These are phyloP conservation scores for Castanospermum australe DNA, from an alignment of 306 rosid genomes.

Conservation along the genomic window DNA sequence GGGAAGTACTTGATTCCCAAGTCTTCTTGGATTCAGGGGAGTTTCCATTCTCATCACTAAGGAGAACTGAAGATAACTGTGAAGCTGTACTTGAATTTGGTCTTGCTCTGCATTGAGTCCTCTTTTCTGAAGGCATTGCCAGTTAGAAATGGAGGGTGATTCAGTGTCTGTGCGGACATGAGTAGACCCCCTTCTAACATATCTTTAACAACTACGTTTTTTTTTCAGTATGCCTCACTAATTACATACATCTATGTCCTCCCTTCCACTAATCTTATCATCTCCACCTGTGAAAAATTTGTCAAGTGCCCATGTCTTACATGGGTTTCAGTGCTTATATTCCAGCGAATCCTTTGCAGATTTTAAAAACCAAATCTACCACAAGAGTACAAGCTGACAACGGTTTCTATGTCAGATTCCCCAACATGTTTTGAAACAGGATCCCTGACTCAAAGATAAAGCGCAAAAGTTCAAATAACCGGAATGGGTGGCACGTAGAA, in stretches of 20 bases:
- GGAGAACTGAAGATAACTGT: conserved; percentile 40
- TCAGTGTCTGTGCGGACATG: conserved; percentile 36
- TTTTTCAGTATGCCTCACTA: conserved; percentile 1
- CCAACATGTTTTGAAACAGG: background rate
- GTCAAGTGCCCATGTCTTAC: conserved; percentile 17
- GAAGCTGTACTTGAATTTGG: conserved; percentile 28
- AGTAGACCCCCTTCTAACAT: conserved; percentile 43
- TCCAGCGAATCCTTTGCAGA: background rate
- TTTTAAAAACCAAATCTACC: background rate
- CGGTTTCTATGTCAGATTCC: conserved; percentile 15
- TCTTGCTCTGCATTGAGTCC: conserved; percentile 29
- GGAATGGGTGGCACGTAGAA: background rate
- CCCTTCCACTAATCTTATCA: background rate
- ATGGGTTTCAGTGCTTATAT: conserved; percentile 5
- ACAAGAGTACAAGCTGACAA: conserved; percentile 6
- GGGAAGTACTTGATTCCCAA: conserved; percentile 25
- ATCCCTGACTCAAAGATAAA: conserved; percentile 13
- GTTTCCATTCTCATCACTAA: conserved; percentile 50
- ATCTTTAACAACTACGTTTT: background rate
- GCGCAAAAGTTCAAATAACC: background rate
- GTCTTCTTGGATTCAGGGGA: too few relatives aligned
- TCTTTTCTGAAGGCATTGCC: conserved; percentile 31
- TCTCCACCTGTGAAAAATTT: conserved; percentile 7
- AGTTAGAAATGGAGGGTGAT: conserved; percentile 34
- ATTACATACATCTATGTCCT: background rate